Evolutionary conservation across 306 rosid species (phyloP), one percentile per base, ranked within the genome.

Genomic region (Lathyrus sativus): DNA sequence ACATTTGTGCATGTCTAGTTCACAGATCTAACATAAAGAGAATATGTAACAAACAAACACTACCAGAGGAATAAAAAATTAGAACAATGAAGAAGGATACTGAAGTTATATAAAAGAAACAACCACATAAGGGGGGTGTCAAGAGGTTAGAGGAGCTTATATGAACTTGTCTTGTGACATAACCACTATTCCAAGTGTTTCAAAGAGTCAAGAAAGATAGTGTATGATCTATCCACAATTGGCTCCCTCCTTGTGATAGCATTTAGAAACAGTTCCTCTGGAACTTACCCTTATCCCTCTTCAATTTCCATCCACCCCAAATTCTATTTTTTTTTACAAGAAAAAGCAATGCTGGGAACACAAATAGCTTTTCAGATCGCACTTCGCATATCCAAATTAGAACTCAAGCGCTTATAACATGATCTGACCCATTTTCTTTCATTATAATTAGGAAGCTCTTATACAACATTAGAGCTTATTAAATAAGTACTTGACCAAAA

Each of bases 1-100:
- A 76, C 67, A 62, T 38, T 17, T 29, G 10, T 59, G 33, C 42
- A 60, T 22, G 43, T 11, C 67, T 38, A 24, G 46, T 22, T 45
- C 55, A 74, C 61, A 73, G 31, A 54, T 0, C 75, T 37, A 63
- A 69, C 62, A 68, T 58, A 41, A 13, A 67, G 17, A 61, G 44
- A 68, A 60, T 14, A 51, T 64, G 75, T 24, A 61, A 67, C 60
- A 57, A 38, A 53, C 12, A 58, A 10, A 38, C 57, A 75, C 63
- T 65, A 45, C 46, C 72, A 46, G 37, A 35, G 67, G 54, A 67
- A 55, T n/a, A 41, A 65, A 61, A 41, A 44, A 54, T 39, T 14
- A 62, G 31, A 60, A 38, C 6, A 28, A n/a, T 17, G 55, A 54
- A 55, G 44, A 12, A 54, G 59, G 35, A 45, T 61, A 13, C 28